These are phyloP conservation scores for Fusarium bulbicola DNA, from an alignment of 2,329 filamentous ascomycete genomes.

Conservation along the genomic window DNA sequence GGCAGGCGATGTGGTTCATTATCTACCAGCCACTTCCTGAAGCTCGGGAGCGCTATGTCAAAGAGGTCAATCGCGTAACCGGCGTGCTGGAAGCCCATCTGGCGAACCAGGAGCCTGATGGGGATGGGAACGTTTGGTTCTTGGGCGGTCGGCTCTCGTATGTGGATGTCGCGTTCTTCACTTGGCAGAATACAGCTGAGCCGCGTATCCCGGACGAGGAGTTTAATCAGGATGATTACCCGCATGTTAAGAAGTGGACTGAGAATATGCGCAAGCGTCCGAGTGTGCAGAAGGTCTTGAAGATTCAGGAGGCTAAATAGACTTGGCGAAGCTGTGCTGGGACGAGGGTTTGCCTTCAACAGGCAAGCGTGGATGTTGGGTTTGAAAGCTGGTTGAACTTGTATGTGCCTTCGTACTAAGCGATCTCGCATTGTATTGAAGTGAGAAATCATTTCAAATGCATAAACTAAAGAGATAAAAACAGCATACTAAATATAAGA, in stretches of 20 bases:
- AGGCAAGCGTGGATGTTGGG: too few species aligned
- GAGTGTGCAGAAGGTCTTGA: neutral
- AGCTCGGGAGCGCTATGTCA: neutral
- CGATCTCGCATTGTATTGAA: too few species aligned
- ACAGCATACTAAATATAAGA: too few species aligned
- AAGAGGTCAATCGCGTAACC: neutral
- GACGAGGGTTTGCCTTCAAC: accelerated
- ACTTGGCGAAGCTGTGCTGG: accelerated
- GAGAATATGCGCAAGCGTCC: neutral
- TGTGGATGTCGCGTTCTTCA: neutral
- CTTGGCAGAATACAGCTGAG: neutral
- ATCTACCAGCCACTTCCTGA: neutral
- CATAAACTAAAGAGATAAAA: too few species aligned
- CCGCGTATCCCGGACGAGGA: neutral
- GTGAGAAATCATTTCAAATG: too few species aligned
- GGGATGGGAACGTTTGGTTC: neutral
- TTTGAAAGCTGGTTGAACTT: too few species aligned
- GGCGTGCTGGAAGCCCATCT: neutral
- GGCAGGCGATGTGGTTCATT: neutral
- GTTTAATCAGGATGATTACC: neutral
- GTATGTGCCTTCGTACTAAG: too few species aligned
- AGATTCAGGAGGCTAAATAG: neutral
- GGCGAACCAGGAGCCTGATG: neutral
- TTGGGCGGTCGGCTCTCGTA: neutral
- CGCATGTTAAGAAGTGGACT: neutral